Base-by-base conservation (phyloP, 495 filamentous ascomycete genomes). In the Aspergillus affinis region DNA sequence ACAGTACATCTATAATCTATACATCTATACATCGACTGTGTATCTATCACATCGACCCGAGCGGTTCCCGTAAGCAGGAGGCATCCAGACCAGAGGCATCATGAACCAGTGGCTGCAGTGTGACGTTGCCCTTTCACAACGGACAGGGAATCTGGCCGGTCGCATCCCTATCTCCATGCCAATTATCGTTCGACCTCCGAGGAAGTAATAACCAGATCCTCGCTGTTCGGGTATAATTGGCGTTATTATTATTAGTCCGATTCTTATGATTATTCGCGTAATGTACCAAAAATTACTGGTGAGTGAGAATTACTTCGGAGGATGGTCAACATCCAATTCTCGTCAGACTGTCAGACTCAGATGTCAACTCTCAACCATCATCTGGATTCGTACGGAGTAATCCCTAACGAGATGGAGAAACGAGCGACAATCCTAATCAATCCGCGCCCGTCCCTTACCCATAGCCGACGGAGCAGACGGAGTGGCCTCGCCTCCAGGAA, bases 61-160 rank as follows among this genome's bases (percentile, higher is more conserved):
- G 36, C 36, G 36, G 36, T 41, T 41, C 36, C 36, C 36, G 41
- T 36, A 54, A 44, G 30, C 12, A 30, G 17, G 30, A 18, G 45
- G 6, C 17, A 18, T 54, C 36, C 32, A 54, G 12, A 45, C 32
- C 13, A 10, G 36, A 41, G 36, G 13, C 36, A 41, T 41, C 36
- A 10, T 4, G 36, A 17, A 17, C 36, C 15, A 41, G 36, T 41
- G 36, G 36, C 36, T 54, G 52, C 52, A 54, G 32, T 32, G 52
- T 54, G 52, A 54, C 52, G 52, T 54, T 45, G 32, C 13, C 13
- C 13, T 41, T 41, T 41, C 36, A 41, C 36, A 13, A 18, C 10
- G 18, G 32, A 45, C 58, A 64, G 52, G 54, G 59, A 59, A 59
- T 60, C 45, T 57, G 57, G 41, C 53, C 59, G 63, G 63, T 62